Evolutionary conservation across 1,139 yeast genomes (phyloP).

Genomic region (Geotrichum histeridarum): DNA sequence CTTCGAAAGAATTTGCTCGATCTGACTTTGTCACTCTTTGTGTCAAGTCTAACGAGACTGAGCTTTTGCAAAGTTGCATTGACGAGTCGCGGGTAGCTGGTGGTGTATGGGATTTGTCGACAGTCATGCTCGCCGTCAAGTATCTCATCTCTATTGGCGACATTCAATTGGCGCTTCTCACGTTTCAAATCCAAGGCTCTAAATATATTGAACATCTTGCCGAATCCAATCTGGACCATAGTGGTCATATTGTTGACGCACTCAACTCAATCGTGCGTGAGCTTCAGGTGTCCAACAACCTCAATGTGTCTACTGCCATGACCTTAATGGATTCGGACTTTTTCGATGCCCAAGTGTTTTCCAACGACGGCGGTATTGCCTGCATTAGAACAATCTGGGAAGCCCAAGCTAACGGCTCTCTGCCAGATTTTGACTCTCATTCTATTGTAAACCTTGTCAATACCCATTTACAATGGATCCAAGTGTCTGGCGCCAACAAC

Average conservation of each 20-base stretch:
- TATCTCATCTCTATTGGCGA: constrained; percentile 25
- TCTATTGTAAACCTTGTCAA: constrained; percentile 24
- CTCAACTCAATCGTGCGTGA: constrained; percentile 18
- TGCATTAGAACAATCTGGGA: constrained; percentile 25
- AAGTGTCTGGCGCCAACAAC: constrained; percentile 22
- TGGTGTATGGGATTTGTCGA: constrained; percentile 36
- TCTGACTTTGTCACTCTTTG: constrained; percentile 27
- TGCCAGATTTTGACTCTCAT: not conserved
- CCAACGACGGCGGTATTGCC: constrained; percentile 24
- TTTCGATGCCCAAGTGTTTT: constrained; percentile 25
- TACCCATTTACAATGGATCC: constrained; percentile 28
- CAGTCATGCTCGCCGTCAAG: constrained; percentile 27
- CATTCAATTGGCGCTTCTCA: constrained; percentile 25
- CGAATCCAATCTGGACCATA: not conserved
- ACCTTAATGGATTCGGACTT: constrained; percentile 24
- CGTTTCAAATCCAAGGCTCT: constrained; percentile 25
- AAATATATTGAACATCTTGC: constrained; percentile 11
- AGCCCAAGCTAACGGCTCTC: constrained; percentile 11
- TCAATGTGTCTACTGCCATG: constrained; percentile 21
- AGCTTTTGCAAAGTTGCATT: constrained; percentile 31
- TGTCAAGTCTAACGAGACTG: constrained; percentile 21
- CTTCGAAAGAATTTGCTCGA: constrained; percentile 26
- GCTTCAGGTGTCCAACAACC: constrained; percentile 17
- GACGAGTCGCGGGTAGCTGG: constrained; percentile 33
- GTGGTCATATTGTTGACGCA: constrained; percentile 21